phyloP scores from a whole-genome alignment of 768 basidiomycete species.

The Grammothele lineata region DNA sequence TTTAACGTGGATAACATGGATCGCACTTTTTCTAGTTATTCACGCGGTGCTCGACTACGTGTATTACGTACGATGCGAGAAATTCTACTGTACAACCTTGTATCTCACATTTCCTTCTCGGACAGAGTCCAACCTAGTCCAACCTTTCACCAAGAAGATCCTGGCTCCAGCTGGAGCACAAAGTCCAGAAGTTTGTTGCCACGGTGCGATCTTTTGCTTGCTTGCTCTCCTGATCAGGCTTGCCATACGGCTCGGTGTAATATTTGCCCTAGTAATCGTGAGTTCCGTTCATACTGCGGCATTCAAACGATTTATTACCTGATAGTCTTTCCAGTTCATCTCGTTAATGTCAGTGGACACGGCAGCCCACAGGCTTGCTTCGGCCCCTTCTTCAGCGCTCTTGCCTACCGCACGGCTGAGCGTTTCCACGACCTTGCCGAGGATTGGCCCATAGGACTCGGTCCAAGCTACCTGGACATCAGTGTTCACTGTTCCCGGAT shows the following conservation, averaged over 20 bases:
- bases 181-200: constrained; percentile 21
- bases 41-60: no score
- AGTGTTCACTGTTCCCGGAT: constrained; percentile 27
- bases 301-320: constrained; percentile 15
- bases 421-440: constrained; percentile 21
- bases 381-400: constrained; percentile 27
- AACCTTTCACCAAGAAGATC: constrained; percentile 24
- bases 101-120: no score
- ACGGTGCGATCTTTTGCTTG: constrained; percentile 18
- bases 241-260: constrained; percentile 24
- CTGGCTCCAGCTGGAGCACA: constrained; percentile 18
- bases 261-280: constrained; percentile 21
- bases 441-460: constrained; percentile 21
- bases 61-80: no score
- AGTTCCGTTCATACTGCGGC: not conserved
- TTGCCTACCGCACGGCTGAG: constrained; percentile 19
- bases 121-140: no score
- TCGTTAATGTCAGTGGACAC: constrained; percentile 23
- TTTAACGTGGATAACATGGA: no score
- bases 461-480: constrained; percentile 24
- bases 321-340: constrained; percentile 25
- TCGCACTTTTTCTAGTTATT: no score
- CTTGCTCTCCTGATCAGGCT: constrained; percentile 21
- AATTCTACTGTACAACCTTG: no score
- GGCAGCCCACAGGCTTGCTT: constrained; percentile 27